A percentile compares a stretch with the other conserved stretches of the same genome.
These are phyloP conservation scores for Pseudogymnoascus sp. DNA, from an alignment of 2,329 filamentous ascomycete species.

Conservation along the genomic window DNA sequence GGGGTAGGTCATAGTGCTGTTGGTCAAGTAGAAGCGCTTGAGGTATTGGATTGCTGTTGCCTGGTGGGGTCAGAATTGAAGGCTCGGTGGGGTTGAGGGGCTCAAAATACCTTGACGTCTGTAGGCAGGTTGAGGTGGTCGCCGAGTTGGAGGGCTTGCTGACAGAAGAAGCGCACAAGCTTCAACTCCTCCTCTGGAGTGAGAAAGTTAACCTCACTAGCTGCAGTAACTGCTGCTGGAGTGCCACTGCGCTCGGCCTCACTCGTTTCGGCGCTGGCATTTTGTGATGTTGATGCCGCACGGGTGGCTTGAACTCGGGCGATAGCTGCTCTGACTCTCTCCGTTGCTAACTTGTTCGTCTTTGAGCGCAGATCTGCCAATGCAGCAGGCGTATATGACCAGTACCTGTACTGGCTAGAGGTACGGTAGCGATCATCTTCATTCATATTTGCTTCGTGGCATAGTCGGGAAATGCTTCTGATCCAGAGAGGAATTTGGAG, in stretches of 20 bases:
- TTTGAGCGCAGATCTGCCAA: slow-evolving; percentile 65
- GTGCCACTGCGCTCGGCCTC: slow-evolving; percentile 30
- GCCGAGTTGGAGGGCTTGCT: slow-evolving; percentile 49
- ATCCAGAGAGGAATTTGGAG: background rate
- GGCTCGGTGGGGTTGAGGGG: slow-evolving; percentile 45
- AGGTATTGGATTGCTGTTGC: slow-evolving; percentile 53
- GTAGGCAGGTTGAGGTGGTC: slow-evolving; percentile 54
- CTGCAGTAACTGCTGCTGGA: slow-evolving; percentile 16
- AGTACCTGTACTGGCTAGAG: slow-evolving; percentile 83
- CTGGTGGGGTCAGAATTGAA: slow-evolving; percentile 28
- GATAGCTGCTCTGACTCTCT: slow-evolving; percentile 55
- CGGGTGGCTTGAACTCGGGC: slow-evolving; percentile 38
- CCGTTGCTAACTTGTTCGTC: slow-evolving; percentile 72
- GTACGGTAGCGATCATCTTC: slow-evolving; percentile 89
- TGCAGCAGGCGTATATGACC: slow-evolving; percentile 77
- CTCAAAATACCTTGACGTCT: slow-evolving; percentile 52
- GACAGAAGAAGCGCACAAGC: slow-evolving; percentile 73
- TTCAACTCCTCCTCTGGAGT: slow-evolving; percentile 75
- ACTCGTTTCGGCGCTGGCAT: slow-evolving; percentile 21
- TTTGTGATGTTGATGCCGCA: slow-evolving; percentile 24
- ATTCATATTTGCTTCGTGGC: slow-evolving; percentile 17
- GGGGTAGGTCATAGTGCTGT: slow-evolving; percentile 94
- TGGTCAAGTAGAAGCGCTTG: slow-evolving; percentile 89
- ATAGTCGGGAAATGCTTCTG: background rate
- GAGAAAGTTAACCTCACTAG: slow-evolving; percentile 63